Base-by-base conservation (phyloP, 106 monocot genomes). In the Xerophyta viscosa region DNA sequence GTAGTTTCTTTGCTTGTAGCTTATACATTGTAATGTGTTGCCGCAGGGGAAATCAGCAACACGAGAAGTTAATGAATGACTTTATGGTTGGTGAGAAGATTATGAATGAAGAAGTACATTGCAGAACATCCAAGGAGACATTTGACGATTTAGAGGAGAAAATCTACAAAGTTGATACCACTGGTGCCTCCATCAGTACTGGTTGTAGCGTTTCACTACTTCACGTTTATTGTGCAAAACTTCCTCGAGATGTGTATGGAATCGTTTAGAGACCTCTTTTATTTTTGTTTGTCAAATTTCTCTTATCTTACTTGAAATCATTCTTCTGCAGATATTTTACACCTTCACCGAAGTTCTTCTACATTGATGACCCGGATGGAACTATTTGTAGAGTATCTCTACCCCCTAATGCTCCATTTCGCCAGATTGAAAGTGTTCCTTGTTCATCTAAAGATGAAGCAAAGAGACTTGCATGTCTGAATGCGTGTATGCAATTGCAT, bases 101-200 rank as follows among this genome's bases (percentile, higher is more conserved):
- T 27, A 98, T 98, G 96, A 86, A 90, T 31, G 71, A 69, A 28
- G 89, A 90, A 76, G 68, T 98, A 28, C 31, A 31, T 14, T 59
- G 31, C 24, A 76, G 96, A 62, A 59, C 82, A 52, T 86, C 85
- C 29, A 39, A 46, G 28, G 89, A 77, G 1, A 69, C 62, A 56
- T 90, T 90, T 58, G 62, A 79, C 65, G 31, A 66, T 54, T 65
- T 86, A 37, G 73, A 98, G 57, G 96, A 98, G 66, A 64, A 20
- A 46, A 68, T 52, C 44, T 98, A 76, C 48, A 71, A 56, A 64
- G 96, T 90, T 49, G 41, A 70, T 39, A 47, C 43, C 39, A 90
- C 89, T 55, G 96, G 96, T 44, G 89, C 96, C 14, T 86, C 82
- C 45, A 82, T 98, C 48, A 98, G 79, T 53, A 86, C 96, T 36